phyloP scores from a whole-genome alignment of 192 early-diverging fungal genomes.

The Mortierella alpina region DNA sequence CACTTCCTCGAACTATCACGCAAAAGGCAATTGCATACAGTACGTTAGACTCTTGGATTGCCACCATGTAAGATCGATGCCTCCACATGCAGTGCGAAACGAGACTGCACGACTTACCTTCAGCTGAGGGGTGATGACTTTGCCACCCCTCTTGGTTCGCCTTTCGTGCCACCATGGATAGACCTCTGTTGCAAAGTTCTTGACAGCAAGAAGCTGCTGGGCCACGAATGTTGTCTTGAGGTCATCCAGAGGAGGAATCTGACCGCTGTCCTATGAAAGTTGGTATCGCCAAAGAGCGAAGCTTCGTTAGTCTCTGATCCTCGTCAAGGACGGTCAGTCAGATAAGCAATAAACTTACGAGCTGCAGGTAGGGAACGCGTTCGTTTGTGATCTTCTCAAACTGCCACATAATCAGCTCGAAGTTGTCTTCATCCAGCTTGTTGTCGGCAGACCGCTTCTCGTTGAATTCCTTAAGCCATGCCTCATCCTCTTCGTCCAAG shows the following conservation, averaged over 20 bases:
- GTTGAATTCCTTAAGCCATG: conserved; percentile 70
- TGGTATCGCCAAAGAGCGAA: neutral
- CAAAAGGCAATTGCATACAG: no score
- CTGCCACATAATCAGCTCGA: conserved; percentile 83
- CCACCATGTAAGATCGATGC: no score
- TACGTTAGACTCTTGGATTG: no score
- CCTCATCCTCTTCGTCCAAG: conserved; percentile 87
- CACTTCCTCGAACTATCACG: conserved; percentile 70
- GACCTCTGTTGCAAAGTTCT: conserved; percentile 18
- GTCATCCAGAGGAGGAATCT: conserved; percentile 54
- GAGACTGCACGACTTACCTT: conserved; percentile 38
- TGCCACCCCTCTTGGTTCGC: conserved; percentile 48
- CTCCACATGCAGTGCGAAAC: no score
- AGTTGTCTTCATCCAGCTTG: conserved; percentile 73
- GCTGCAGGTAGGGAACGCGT: conserved; percentile 54
- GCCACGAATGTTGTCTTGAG: conserved; percentile 51
- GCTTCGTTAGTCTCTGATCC: neutral
- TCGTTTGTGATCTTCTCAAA: conserved; percentile 81
- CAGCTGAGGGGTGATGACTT: conserved; percentile 67
- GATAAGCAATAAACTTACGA: conserved; percentile 30
- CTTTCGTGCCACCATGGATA: conserved; percentile 52
- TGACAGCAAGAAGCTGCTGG: conserved; percentile 48
- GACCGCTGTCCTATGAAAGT: conserved; percentile 37
- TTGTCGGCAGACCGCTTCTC: conserved; percentile 40
- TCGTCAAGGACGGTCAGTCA: neutral